Conservation (phyloP, 139 green algal species). For the Dunaliella sp. region DNA sequence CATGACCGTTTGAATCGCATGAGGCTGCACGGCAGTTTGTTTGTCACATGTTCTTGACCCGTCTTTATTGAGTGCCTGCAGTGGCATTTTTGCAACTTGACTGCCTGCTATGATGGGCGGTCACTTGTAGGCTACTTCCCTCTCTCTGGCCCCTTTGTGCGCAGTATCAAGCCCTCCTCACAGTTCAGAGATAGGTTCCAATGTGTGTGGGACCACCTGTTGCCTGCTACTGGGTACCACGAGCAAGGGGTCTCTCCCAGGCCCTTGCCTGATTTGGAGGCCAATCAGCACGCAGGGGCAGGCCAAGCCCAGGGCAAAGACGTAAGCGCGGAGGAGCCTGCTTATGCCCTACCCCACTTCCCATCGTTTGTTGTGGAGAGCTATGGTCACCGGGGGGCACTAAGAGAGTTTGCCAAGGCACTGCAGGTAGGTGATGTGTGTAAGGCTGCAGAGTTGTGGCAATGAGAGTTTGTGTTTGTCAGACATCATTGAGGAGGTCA, state of each 20-base stretch:
- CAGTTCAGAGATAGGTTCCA: not conserved
- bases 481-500: not conserved
- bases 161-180: not conserved
- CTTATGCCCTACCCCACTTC: constrained; percentile 20
- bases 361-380: constrained; percentile 16
- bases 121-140: too few relatives aligned
- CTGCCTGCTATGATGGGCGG: too few relatives aligned
- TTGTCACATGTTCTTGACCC: too few relatives aligned
- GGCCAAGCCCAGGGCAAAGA: not conserved
- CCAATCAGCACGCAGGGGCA: not conserved
- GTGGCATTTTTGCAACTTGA: too few relatives aligned
- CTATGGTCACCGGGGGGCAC: constrained; percentile 17
- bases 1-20: too few relatives aligned
- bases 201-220: not conserved
- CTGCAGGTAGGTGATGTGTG: constrained; percentile 31
- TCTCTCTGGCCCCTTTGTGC: not conserved
- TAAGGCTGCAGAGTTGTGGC: not conserved
- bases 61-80: too few relatives aligned
- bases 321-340: not conserved
- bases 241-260: not conserved
- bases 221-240: not conserved
- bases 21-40: not conserved
- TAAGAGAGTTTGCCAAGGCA: constrained; percentile 45
- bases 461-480: not conserved
- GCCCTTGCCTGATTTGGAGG: not conserved